Conservation (phyloP, 805 yeast species). For the Starmerella apicola region DNA sequence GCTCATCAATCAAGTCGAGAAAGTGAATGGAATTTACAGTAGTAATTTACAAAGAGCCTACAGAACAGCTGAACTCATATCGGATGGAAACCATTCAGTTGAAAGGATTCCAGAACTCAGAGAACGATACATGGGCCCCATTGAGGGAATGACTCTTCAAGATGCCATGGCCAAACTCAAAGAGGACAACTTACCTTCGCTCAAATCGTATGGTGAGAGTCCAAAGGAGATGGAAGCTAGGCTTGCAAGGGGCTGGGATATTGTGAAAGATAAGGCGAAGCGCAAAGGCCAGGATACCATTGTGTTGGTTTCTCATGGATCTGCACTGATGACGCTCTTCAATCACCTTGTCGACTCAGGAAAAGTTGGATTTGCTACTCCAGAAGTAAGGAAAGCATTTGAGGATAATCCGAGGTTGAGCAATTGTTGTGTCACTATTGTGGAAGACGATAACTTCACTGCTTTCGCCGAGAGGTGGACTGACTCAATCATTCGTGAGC, state of each 20-base stretch:
- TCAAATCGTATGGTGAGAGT: constrained; percentile 19
- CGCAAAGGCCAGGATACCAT: constrained; percentile 7
- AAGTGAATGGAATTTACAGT: constrained; percentile 16
- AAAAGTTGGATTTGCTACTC: constrained; percentile 1
- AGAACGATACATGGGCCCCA: constrained; percentile 20
- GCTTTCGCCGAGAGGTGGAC: constrained; percentile 14
- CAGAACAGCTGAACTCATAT: constrained; percentile 18
- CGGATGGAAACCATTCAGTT: constrained; percentile 1
- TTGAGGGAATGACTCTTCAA: constrained; percentile 16
- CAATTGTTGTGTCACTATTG: constrained; percentile 19
- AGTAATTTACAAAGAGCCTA: constrained; percentile 20
- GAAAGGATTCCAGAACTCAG: constrained; percentile 10
- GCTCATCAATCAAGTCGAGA: constrained; percentile 3
- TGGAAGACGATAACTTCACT: constrained; percentile 12
- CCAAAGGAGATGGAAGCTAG: constrained; percentile 7
- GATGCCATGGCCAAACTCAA: constrained; percentile 12
- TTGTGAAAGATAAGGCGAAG: constrained; percentile 1
- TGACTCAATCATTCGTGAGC: constrained; percentile 11
- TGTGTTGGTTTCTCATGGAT: constrained; percentile 21
- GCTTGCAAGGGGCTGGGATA: constrained; percentile 9
- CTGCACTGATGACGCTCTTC: constrained; percentile 16
- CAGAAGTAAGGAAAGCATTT: background rate
- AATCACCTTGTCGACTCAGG: constrained; percentile 1
- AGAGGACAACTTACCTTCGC: constrained; percentile 4
- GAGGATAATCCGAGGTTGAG: constrained; percentile 5